phyloP scores from a whole-genome alignment of 2,329 filamentous ascomycete species.

The Penicillium oxalicum region DNA sequence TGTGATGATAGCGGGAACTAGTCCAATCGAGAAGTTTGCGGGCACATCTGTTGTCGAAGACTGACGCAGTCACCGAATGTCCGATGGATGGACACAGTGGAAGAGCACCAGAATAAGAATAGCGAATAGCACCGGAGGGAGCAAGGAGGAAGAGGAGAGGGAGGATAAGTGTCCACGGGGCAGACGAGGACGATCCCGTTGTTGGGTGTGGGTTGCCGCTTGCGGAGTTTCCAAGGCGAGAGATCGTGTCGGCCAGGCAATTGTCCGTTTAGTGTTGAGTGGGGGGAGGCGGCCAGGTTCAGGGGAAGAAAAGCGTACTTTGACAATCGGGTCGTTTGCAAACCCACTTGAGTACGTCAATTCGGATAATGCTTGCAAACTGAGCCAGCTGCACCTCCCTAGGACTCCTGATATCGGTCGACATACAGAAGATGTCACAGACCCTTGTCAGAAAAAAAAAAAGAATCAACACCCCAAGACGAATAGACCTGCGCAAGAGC shows the following conservation, averaged over 20 bases:
- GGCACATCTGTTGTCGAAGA: slow-evolving; percentile 3
- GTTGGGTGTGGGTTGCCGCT: neutral
- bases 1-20: slow-evolving; percentile 2
- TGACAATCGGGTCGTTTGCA: neutral
- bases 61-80: neutral
- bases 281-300: neutral
- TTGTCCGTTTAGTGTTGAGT: neutral
- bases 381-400: too few relatives aligned
- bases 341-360: too few relatives aligned
- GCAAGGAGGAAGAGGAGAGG: slow-evolving; percentile 1
- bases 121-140: neutral
- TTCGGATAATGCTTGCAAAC: too few relatives aligned
- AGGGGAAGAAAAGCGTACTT: neutral
- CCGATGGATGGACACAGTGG: neutral
- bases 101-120: neutral
- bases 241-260: slow-evolving; percentile 18
- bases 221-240: too few relatives aligned
- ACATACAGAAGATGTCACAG: too few relatives aligned
- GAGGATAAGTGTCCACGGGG: neutral
- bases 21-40: slow-evolving; percentile 2
- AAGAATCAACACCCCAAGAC: too few relatives aligned
- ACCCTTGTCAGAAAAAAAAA: too few relatives aligned
- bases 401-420: too few relatives aligned
- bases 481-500: neutral
- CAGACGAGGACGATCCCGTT: too few relatives aligned